These are phyloP conservation scores for Coemansia sp. DNA, from an alignment of 192 early-diverging fungal species.

Conservation along the genomic window DNA sequence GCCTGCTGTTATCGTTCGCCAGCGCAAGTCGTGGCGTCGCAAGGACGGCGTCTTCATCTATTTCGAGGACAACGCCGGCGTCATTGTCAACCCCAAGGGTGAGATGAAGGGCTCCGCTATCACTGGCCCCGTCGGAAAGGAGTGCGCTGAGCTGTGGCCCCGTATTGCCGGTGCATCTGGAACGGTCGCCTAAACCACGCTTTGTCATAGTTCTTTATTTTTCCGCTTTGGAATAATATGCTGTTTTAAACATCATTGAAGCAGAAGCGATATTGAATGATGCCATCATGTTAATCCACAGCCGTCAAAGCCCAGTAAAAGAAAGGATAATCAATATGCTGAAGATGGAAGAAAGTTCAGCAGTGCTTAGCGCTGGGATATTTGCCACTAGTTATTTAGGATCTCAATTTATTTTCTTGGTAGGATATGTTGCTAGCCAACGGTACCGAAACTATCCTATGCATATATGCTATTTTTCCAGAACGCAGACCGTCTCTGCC, in stretches of 20 bases:
- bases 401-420: no score
- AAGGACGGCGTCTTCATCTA: constrained; percentile 99
- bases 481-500: neutral
- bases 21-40: constrained; percentile 99
- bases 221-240: constrained; percentile 12
- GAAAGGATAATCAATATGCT: no score
- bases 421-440: no score
- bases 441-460: neutral
- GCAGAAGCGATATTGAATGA: neutral
- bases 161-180: constrained; percentile 94
- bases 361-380: no score
- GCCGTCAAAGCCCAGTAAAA: no score
- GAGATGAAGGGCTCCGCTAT: constrained; percentile 99
- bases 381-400: no score
- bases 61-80: constrained; percentile 99
- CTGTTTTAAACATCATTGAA: constrained; percentile 13
- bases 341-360: no score
- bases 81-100: constrained; percentile 99
- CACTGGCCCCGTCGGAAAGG: constrained; percentile 99
- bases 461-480: neutral
- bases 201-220: constrained; percentile 12
- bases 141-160: constrained; percentile 99
- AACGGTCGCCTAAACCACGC: constrained; percentile 67
- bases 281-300: neutral
- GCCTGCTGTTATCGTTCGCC: constrained; percentile 98